Evolutionary conservation across 2,329 filamentous ascomycete species (phyloP), one percentile per base, ranked within the genome.

Genomic region (Ascochyta fabae): DNA sequence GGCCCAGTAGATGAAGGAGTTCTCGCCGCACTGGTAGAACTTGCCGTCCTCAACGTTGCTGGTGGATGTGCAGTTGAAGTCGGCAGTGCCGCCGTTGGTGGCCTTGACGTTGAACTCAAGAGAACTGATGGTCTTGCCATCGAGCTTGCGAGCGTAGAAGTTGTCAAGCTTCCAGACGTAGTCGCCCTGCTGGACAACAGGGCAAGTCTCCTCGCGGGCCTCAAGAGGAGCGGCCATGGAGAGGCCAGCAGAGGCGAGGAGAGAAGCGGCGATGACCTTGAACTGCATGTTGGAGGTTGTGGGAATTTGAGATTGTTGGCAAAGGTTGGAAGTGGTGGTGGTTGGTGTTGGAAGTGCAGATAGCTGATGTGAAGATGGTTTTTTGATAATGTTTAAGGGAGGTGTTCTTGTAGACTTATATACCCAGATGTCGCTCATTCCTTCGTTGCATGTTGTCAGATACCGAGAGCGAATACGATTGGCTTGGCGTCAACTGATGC

Each of bases 91-190:
- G 6, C 22, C 47, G 33, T 59, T 65, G 48, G 61, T 66, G 13
- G 59, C 54, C 44, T 55, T 50, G 42, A 66, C 46, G 45, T 66
- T 56, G 51, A 66, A 67, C 26, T 31, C 16, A 26, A 67, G 34
- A 27, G 45, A 52, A 56, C 48, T 60, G 54, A 61, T 59, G 33
- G 48, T 50, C 42, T 51, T 60, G 53, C 59, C 61, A 23, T 65
- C 53, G n/a, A 55, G 61, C 53, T 66, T 66, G 54, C 62, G 63
- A 13, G 59, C 58, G 38, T 10, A 50, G 53, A 67, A 63, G 19
- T 59, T 39, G 38, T 52, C 56, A 35, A 67, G 50, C 45, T 63
- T 64, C 65, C 65, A 67, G 53, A 63, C 33, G 48, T 65, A 62
- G 48, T 64, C 59, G 26, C 65, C 64, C 9, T 48, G 16, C 45